Base-by-base conservation (phyloP, 179 eudicot genomes). In the Beta lomatogona region DNA sequence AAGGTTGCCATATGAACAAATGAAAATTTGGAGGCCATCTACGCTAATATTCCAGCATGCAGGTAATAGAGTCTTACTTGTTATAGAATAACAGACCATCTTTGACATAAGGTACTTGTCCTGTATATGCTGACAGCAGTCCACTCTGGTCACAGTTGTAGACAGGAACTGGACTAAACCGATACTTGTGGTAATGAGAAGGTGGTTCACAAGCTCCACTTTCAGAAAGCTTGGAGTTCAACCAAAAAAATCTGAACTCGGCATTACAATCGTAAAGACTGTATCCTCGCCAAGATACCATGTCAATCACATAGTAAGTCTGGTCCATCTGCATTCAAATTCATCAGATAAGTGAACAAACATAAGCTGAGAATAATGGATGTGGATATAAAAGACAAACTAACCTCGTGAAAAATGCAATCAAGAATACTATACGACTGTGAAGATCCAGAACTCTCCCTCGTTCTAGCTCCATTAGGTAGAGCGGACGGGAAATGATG, bases 401-500 rank as follows among this genome's bases (percentile, higher is more conserved):
- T 80, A 83, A 95, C 98, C 95, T 96, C 98, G 73, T 96, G 99
- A 83, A 91, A 96, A 79, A 96, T 94, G 86, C 99, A 96, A 71
- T 96, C 99, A 28, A 96, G 99, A 74, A 96, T 96, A 84, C 92
- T 91, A 76, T 92, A 96, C 28, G 97, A 90, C 75, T 94, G 94
- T 54, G 89, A 86, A 83, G 97, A 91, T 19, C 90, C 86, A 73
- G 90, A 85, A 80, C 65, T 87, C 13, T 88, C 94, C 77, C 88
- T 91, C 19, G 88, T 88, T 87, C 91, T 89, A 58, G 97, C 94
- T 77, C 99, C 99, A 81, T 86, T 87, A 28, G 99, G 99, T 74
- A 96, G 79, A 80, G 97, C 92, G 84, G 99, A 96, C 28, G 98
- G 99, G 81, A 96, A 96, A 57, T 90, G 92, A 82, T 96, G 99